A percentile compares a stretch with the other conserved stretches of the same genome.
These are phyloP conservation scores for Axilococcus clingmanii DNA, from an alignment of 139 green algal genomes.

Conservation along the genomic window DNA sequence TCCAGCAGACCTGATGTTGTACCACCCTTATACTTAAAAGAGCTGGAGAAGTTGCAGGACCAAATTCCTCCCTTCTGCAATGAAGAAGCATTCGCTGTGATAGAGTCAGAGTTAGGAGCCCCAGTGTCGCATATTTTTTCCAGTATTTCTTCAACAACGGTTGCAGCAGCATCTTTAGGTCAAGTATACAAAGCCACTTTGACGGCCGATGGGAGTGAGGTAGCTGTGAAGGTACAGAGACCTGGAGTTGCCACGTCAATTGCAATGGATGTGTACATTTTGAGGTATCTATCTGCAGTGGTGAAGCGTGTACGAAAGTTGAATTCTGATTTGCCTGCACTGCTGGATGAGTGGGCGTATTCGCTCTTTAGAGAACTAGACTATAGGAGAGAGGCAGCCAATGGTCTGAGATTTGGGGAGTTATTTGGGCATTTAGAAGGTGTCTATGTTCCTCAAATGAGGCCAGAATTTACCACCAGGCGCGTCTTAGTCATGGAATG, in stretches of 20 bases:
- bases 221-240: constrained; percentile 81
- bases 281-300: constrained; percentile 33
- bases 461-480: constrained; percentile 30
- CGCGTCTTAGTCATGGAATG: constrained; percentile 85
- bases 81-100: constrained; percentile 35
- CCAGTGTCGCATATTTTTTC: constrained; percentile 49
- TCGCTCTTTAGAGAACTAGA: constrained; percentile 78
- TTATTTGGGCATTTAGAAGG: constrained; percentile 50
- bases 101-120: constrained; percentile 51
- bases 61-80: constrained; percentile 69
- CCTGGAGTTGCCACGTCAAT: constrained; percentile 68
- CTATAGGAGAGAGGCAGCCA: constrained; percentile 65
- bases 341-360: constrained; percentile 85
- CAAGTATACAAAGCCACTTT: constrained; percentile 51
- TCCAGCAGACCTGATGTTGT: constrained; percentile 60
- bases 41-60: constrained; percentile 73
- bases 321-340: constrained; percentile 72
- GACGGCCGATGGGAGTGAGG: constrained; percentile 20
- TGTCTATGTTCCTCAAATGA: constrained; percentile 48
- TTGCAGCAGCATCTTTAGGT: constrained; percentile 77
- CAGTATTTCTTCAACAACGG: constrained; percentile 40
- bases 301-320: constrained; percentile 33
- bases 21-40: constrained; percentile 60
- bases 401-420: constrained; percentile 50
- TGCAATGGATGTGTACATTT: constrained; percentile 70